These are phyloP conservation scores for Vicia faba DNA, from an alignment of 306 rosid genomes.

Conservation along the genomic window DNA sequence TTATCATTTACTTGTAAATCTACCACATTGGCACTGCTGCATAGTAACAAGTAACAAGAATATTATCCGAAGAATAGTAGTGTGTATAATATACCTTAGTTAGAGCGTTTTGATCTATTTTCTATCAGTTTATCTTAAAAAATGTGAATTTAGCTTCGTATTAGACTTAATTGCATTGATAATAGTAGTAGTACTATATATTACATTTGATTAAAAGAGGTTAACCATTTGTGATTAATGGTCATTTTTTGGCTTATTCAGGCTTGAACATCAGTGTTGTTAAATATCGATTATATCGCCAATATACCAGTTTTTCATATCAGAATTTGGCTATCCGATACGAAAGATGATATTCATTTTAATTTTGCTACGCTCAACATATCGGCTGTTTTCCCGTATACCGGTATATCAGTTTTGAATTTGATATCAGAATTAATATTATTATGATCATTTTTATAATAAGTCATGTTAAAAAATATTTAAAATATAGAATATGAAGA, in stretches of 20 bases:
- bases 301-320: no score
- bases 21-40: slow-evolving; percentile 2
- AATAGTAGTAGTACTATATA: neutral
- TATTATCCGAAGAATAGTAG: neutral
- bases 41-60: neutral
- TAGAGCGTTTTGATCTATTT: neutral
- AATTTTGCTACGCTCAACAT: no score
- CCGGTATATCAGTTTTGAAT: no score
- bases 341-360: no score
- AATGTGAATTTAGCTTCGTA: neutral
- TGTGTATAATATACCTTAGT: neutral
- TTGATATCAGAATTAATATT: no score
- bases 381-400: no score
- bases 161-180: neutral
- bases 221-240: neutral
- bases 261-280: no score
- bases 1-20: neutral
- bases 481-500: no score
- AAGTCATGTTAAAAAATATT: no score
- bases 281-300: no score
- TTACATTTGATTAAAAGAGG: neutral
- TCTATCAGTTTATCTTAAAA: neutral
- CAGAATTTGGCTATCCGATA: no score
- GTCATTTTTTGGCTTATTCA: neutral
- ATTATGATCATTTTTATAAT: no score